These are phyloP conservation scores for Ambrosiella xylebori DNA, from an alignment of 2,329 filamentous ascomycete species.

Conservation along the genomic window DNA sequence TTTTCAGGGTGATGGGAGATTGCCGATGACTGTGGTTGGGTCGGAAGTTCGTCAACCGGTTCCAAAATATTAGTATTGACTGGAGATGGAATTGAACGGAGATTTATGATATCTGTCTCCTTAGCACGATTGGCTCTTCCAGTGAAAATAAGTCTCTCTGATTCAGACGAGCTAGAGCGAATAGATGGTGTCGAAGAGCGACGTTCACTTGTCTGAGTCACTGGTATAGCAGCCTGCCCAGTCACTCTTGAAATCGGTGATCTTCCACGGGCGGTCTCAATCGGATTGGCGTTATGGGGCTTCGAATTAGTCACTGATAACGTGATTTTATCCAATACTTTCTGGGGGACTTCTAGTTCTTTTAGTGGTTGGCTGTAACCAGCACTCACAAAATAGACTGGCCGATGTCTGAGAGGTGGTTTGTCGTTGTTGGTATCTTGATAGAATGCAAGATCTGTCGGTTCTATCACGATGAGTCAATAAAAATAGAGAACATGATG, in stretches of 20 bases:
- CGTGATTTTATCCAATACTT: background rate
- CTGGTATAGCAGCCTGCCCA: too few species aligned
- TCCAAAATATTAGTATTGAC: background rate
- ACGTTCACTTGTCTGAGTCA: too few species aligned
- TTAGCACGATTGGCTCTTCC: background rate
- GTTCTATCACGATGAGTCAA: background rate
- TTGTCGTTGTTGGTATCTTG: constrained; percentile 22
- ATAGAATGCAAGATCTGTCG: background rate
- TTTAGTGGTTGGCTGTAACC: constrained; percentile 34
- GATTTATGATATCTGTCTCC: too few species aligned
- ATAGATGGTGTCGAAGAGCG: too few species aligned
- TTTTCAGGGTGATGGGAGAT: too few species aligned
- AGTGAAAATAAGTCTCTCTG: background rate
- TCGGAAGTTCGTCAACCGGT: too few species aligned
- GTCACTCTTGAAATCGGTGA: too few species aligned
- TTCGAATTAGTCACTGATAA: too few species aligned
- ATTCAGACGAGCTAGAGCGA: background rate
- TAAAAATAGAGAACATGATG: background rate
- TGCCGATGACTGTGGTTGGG: too few species aligned
- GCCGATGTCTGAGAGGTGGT: constrained; percentile 26
- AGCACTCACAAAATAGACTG: constrained; percentile 36
- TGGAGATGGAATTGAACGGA: too few species aligned
- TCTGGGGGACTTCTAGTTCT: constrained; percentile 15
- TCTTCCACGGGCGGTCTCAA: too few species aligned
- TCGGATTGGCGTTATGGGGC: too few species aligned